phyloP scores from a whole-genome alignment of 2,329 filamentous ascomycete species.

The Fusarium sulawesiense region DNA sequence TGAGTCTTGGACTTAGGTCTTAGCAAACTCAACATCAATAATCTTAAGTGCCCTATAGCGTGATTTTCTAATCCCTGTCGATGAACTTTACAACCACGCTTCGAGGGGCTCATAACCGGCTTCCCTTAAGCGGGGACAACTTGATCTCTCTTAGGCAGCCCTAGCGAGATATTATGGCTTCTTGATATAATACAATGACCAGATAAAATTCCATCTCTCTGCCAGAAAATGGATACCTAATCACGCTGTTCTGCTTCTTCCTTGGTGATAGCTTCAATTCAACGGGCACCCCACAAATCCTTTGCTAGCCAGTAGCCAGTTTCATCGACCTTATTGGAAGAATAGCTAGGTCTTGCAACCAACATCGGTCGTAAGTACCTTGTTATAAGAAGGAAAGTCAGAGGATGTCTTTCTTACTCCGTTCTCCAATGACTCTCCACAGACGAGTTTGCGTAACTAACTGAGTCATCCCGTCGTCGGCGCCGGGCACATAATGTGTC shows the following conservation, averaged over 20 bases:
- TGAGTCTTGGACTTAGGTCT: not conserved
- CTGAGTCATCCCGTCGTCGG: slow-evolving; percentile 7
- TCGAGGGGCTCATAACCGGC: accelerated
- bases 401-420: not conserved
- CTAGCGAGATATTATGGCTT: not conserved
- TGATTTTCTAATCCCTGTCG: not conserved
- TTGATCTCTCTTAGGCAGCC: not conserved
- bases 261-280: not conserved
- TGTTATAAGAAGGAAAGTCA: not conserved
- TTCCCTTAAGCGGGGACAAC: not conserved
- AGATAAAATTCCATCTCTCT: not conserved
- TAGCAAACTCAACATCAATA: not conserved
- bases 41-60: not conserved
- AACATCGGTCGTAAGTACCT: not conserved
- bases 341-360: no score
- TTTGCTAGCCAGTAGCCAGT: not conserved
- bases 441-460: not conserved
- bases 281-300: not conserved
- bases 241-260: not conserved
- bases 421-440: not conserved
- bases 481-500: not conserved
- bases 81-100: not conserved
- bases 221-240: not conserved
- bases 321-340: not conserved
- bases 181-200: not conserved